phyloP scores from a whole-genome alignment of 2,329 filamentous ascomycete genomes.

The Neonectria coccinea region DNA sequence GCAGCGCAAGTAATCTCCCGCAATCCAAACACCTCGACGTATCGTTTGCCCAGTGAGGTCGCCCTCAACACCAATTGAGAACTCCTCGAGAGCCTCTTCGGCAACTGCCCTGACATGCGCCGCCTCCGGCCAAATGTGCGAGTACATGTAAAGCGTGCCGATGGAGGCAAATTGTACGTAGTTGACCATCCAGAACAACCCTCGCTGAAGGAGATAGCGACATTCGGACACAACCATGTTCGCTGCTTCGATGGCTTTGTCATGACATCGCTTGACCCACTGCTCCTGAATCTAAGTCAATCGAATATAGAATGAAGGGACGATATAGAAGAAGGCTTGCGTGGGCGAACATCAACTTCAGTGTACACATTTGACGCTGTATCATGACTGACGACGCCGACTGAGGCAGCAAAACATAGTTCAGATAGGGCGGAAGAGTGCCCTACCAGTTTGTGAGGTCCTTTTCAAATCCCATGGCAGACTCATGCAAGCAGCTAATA shows the following conservation, averaged over 20 bases:
- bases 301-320: slow-evolving; percentile 12
- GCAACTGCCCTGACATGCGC: neutral
- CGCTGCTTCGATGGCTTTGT: slow-evolving; percentile 13
- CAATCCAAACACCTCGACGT: neutral
- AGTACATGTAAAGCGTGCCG: slow-evolving; percentile 14
- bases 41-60: slow-evolving; percentile 13
- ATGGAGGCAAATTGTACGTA: slow-evolving; percentile 15
- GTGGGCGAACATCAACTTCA: slow-evolving; percentile 12
- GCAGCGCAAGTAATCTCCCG: neutral
- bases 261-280: slow-evolving; percentile 13
- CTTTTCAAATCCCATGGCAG: slow-evolving; percentile 14
- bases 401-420: slow-evolving; percentile 3
- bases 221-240: slow-evolving; percentile 10
- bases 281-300: slow-evolving; percentile 1
- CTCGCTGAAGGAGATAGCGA: slow-evolving; percentile 7
- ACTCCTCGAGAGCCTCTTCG: neutral
- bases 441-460: slow-evolving; percentile 3
- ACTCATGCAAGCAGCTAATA: slow-evolving; percentile 7
- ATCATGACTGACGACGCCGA: slow-evolving; percentile 5
- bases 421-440: slow-evolving; percentile 7
- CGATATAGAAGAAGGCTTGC: slow-evolving; percentile 10
- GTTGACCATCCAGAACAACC: slow-evolving; percentile 15
- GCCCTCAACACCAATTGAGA: slow-evolving; percentile 15
- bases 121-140: slow-evolving; percentile 9
- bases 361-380: slow-evolving; percentile 11